phyloP scores from a whole-genome alignment of 768 basidiomycete genomes.

The Antrodiella citrinella region DNA sequence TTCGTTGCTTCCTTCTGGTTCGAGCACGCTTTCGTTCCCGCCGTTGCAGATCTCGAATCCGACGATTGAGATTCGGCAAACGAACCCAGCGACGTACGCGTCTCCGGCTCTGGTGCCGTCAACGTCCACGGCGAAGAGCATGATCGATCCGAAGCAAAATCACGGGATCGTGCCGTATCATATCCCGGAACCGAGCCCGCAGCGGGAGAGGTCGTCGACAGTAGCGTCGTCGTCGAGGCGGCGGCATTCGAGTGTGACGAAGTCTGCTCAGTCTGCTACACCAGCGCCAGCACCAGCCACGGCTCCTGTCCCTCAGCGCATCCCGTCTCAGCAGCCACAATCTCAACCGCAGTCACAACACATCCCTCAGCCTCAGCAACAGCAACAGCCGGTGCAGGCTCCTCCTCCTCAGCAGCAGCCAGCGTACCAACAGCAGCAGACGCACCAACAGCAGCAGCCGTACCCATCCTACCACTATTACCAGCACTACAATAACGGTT shows the following conservation, averaged over 20 bases:
- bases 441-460: conserved; percentile 22
- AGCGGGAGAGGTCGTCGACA: too few relatives aligned
- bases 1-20: neutral
- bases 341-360: neutral
- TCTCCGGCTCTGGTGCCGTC: conserved; percentile 16
- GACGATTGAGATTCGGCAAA: conserved; percentile 15
- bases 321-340: neutral
- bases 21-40: neutral
- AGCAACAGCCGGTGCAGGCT: neutral
- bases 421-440: conserved; percentile 20
- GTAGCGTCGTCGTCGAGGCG: neutral
- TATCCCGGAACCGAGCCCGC: neutral
- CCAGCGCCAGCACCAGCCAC: neutral
- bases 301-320: neutral
- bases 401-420: conserved; percentile 8
- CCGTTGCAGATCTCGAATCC: conserved; percentile 2
- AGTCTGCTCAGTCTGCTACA: neutral
- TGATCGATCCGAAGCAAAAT: neutral
- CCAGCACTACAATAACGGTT: conserved; percentile 10
- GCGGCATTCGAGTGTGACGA: too few relatives aligned
- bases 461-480: conserved; percentile 13
- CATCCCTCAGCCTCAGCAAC: conserved; percentile 7
- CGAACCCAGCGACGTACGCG: too few relatives aligned
- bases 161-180: neutral
- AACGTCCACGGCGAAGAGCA: conserved; percentile 13